These are phyloP conservation scores for Beauveria varroae DNA, from an alignment of 2,329 filamentous ascomycete species.

Conservation along the genomic window DNA sequence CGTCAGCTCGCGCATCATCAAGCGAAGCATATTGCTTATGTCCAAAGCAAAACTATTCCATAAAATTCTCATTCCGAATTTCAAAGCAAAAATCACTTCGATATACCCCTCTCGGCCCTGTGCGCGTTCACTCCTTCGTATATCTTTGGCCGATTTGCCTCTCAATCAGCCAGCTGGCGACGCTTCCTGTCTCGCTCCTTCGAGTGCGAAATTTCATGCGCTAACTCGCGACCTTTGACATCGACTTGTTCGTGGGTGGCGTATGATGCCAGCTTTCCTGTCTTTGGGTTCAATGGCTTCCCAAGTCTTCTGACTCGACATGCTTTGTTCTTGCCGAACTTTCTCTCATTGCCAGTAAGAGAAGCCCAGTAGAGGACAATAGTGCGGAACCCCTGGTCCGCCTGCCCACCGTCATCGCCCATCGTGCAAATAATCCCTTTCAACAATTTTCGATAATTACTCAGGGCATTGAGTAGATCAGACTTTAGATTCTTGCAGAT, in stretches of 20 bases:
- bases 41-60: neutral
- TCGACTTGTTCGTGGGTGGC: neutral
- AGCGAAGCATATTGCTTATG: neutral
- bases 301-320: no score
- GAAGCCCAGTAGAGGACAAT: slow-evolving; percentile 22
- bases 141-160: neutral
- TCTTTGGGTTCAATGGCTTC: no score
- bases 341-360: slow-evolving; percentile 15
- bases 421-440: slow-evolving; percentile 12
- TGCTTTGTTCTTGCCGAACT: slow-evolving; percentile 14
- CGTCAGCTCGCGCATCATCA: neutral
- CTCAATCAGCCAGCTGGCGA: neutral
- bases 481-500: neutral
- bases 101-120: slow-evolving; percentile 13
- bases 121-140: slow-evolving; percentile 23
- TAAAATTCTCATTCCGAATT: neutral
- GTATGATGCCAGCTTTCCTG: no score
- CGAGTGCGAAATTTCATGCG: neutral
- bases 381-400: slow-evolving; percentile 21
- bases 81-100: neutral
- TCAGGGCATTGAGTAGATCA: neutral
- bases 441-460: neutral
- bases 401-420: slow-evolving; percentile 10
- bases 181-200: neutral
- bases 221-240: neutral